phyloP scores from a whole-genome alignment of 208 protist genomes.

The Trypanosoma brucei region DNA sequence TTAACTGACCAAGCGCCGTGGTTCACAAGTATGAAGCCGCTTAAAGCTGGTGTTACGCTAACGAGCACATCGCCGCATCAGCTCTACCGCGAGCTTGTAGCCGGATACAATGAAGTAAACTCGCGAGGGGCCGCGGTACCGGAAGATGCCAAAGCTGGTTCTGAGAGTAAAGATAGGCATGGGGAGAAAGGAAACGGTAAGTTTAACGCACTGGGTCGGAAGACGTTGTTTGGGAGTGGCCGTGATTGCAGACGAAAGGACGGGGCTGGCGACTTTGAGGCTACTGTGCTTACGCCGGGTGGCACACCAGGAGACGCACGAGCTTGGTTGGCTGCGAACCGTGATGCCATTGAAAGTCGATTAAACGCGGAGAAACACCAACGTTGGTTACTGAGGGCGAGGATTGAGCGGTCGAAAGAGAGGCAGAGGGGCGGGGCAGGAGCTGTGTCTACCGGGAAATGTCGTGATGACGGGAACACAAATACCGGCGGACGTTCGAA shows the following conservation, averaged over 20 bases:
- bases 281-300: constrained; percentile 5
- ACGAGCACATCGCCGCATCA: constrained; percentile 38
- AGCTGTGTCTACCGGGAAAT: not conserved
- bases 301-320: constrained; percentile 10
- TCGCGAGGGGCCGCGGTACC: not conserved
- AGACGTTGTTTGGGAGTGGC: too few species aligned
- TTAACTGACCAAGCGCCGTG: constrained; percentile 40
- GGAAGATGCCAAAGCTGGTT: not conserved
- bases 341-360: constrained; percentile 9
- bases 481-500: not conserved
- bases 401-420: not conserved
- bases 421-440: not conserved
- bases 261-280: not conserved
- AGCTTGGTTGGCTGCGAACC: constrained; percentile 12
- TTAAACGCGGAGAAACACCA: constrained; percentile 4
- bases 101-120: not conserved
- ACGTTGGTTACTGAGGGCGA: constrained; percentile 4
- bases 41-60: constrained; percentile 30
- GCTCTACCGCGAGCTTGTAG: constrained; percentile 35
- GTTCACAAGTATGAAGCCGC: constrained; percentile 63
- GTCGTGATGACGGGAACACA: not conserved
- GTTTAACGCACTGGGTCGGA: not conserved
- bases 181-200: not conserved
- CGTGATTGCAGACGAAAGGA: not conserved
- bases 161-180: not conserved